Conservation (phyloP, 371 early-diverging fungal genomes). For the Syncephalastrum sp. region DNA sequence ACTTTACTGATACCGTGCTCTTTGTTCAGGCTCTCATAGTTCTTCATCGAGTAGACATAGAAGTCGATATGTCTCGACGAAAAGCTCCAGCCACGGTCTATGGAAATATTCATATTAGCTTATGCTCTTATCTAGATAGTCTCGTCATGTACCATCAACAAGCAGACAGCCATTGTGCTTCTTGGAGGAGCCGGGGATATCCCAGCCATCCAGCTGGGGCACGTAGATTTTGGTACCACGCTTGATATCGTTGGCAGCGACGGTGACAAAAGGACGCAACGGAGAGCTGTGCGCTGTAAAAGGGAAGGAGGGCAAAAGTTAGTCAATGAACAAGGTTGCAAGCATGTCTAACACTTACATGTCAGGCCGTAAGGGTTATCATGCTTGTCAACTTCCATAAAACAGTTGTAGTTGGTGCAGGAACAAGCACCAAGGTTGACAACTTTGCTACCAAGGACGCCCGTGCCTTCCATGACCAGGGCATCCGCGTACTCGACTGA, state of each 20-base stretch:
- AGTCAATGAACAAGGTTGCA: background rate
- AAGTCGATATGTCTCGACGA: constrained; percentile 28
- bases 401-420: constrained; percentile 30
- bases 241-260: constrained; percentile 24
- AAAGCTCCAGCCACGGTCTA: constrained; percentile 35
- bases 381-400: constrained; percentile 22
- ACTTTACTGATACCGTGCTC: constrained; percentile 20
- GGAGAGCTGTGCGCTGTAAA: constrained; percentile 14
- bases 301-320: background rate
- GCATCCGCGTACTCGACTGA: constrained; percentile 23
- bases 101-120: background rate
- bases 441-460: constrained; percentile 19
- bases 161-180: constrained; percentile 34
- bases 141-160: constrained; percentile 14
- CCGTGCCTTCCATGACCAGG: constrained; percentile 33
- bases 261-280: constrained; percentile 25
- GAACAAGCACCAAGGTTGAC: constrained; percentile 28
- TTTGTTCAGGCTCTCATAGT: constrained; percentile 26
- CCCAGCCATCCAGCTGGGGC: constrained; percentile 23
- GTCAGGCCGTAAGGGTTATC: constrained; percentile 27
- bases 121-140: background rate
- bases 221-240: constrained; percentile 36
- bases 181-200: constrained; percentile 21
- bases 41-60: constrained; percentile 22
- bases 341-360: constrained; percentile 2